phyloP scores from a whole-genome alignment of 257 asterid genomes.

The Apocynum venetum region DNA sequence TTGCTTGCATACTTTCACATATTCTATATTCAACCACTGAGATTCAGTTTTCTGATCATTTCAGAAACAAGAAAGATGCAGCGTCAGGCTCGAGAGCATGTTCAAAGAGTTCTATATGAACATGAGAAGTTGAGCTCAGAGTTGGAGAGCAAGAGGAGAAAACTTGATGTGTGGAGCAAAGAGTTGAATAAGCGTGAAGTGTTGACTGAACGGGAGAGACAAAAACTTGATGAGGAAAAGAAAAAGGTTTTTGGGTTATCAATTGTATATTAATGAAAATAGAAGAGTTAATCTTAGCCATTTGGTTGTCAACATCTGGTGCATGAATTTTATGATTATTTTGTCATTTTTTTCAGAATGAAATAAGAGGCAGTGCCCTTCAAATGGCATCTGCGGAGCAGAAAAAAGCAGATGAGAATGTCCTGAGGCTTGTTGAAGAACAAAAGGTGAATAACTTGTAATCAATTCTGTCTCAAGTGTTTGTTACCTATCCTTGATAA shows the following conservation, averaged over 20 bases:
- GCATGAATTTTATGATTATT: neutral
- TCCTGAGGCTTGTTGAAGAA: constrained; percentile 74
- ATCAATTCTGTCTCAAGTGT: neutral
- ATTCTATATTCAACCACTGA: neutral
- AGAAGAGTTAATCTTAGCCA: neutral
- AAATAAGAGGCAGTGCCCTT: constrained; percentile 59
- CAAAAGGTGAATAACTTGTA: constrained; percentile 51
- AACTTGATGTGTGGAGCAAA: constrained; percentile 73
- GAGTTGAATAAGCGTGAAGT: constrained; percentile 81
- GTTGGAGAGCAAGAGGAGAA: constrained; percentile 58
- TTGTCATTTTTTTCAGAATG: constrained; percentile 42
- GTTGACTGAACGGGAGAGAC: constrained; percentile 70
- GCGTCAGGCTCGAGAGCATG: constrained; percentile 61
- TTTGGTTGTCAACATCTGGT: neutral
- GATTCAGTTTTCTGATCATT: neutral
- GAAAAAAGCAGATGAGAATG: constrained; percentile 68
- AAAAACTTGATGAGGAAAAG: constrained; percentile 82
- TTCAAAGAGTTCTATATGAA: constrained; percentile 60
- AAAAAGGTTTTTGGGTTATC: constrained; percentile 40
- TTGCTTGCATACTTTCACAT: neutral
- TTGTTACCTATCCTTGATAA: neutral
- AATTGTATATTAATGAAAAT: constrained; percentile 2
- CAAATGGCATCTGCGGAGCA: constrained; percentile 83
- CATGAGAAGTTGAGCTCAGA: constrained; percentile 60
- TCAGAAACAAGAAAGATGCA: constrained; percentile 82